Base-by-base conservation (phyloP, 176 grass and related monocot genomes). In the Hsuehochloa calcarea region DNA sequence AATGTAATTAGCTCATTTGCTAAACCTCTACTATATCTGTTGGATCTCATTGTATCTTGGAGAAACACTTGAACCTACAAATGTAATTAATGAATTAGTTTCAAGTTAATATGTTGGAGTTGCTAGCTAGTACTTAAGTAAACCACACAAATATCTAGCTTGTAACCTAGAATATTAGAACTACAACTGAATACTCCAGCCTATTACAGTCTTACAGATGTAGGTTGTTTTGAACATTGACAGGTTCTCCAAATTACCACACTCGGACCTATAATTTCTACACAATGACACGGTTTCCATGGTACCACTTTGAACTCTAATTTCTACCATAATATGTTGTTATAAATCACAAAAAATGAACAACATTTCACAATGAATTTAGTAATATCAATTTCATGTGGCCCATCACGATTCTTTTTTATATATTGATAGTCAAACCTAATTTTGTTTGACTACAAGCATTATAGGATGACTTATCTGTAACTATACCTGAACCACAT, bases 21-120 rank as follows among this genome's bases (percentile, higher is more conserved):
- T 54, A 94, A 59, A 64, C 13, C 46, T 70, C 80, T 75, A 60
- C 80, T 94, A 38, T 87, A 89, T 63, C 41, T 80, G 69, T 94
- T 89, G 76, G 90, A 89, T 89, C 79, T 38, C 84, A 94, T 78
- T 25, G 15, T 27, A 58, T 85, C 59, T 69, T 81, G 45, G 12
- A 94, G 39, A 63, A 79, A 45, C 11, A 78, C 3, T 85, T 94
- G 89, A 26, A 91, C 70, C 92, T 94, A 54, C 68, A 76, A 47
- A 81, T 70, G 17, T 35, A 47, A 81, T 54, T 11, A 39, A 75
- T 4, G 5, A 89, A 41, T 81, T 23, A 85, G 31, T 63, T 59
- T 23, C 27, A 27, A 17, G 19, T 69, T 47, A 44, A 76, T 35
- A 60, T 0, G 1, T 5, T 46, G 25, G 41, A 65, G 41, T 65